A percentile compares a stretch with the other conserved stretches of the same genome.
phyloP scores from a whole-genome alignment of 495 filamentous ascomycete genomes.

The Penicillium odoratum region DNA sequence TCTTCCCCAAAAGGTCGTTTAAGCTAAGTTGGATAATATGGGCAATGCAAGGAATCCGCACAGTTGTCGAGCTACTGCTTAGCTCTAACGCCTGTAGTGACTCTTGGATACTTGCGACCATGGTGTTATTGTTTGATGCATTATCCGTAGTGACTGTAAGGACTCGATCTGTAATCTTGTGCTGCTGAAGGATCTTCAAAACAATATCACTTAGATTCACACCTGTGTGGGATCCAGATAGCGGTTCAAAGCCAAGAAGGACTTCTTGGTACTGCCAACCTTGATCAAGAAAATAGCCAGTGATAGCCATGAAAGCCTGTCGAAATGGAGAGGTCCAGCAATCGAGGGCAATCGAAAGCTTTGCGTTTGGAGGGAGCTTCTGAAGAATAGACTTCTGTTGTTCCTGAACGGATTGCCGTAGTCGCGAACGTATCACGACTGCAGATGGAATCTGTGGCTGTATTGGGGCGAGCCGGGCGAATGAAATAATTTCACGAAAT shows the following conservation, averaged over 20 bases:
- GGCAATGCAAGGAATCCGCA: conserved; percentile 13
- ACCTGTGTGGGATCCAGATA: conserved; percentile 12
- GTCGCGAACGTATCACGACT: background rate
- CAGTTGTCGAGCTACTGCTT: background rate
- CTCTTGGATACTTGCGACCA: conserved; percentile 7
- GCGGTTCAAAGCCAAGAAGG: conserved; percentile 23
- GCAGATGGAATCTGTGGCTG: background rate
- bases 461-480: background rate
- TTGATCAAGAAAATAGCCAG: conserved; percentile 20
- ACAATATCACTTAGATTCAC: conserved; percentile 15
- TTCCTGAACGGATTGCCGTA: background rate
- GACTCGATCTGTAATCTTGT: conserved; percentile 12
- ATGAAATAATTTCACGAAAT: no score
- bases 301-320: conserved; percentile 23
- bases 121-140: conserved; percentile 21
- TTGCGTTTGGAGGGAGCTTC: conserved; percentile 5
- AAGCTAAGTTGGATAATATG: conserved; percentile 26
- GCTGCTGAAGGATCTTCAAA: conserved; percentile 12
- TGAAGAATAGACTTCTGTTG: conserved; percentile 5
- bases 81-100: background rate
- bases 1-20: conserved; percentile 16
- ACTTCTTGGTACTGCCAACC: conserved; percentile 23
- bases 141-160: conserved; percentile 25
- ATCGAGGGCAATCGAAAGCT: conserved; percentile 19
- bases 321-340: conserved; percentile 18